Conservation (phyloP, 768 basidiomycete species). For the Suillus alpinus region DNA sequence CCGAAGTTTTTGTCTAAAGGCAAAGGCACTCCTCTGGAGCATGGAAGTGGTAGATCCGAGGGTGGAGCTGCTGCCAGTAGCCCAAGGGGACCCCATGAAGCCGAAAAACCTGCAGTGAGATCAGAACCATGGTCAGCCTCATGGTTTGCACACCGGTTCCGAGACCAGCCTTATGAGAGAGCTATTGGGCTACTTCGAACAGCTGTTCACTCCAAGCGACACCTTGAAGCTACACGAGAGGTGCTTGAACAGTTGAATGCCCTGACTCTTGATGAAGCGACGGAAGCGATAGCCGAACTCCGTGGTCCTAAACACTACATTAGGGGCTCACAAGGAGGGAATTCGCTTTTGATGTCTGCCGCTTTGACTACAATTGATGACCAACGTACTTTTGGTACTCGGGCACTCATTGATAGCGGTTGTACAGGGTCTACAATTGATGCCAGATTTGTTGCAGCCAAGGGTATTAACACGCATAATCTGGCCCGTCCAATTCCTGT, state of each 20-base stretch:
- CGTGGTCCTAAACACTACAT: constrained; percentile 2
- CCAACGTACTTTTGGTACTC: background rate
- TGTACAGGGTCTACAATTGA: constrained; percentile 22
- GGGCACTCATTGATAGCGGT: constrained; percentile 18
- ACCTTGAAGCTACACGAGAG: background rate
- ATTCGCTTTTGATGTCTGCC: no score
- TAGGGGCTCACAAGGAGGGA: no score
- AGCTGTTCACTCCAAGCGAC: background rate
- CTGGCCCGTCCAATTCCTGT: constrained; percentile 13
- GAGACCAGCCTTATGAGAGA: constrained; percentile 1
- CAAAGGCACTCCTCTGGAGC: background rate
- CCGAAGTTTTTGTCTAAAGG: no score
- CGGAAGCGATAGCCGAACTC: constrained; percentile 9
- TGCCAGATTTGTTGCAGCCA: constrained; percentile 7
- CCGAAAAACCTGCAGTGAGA: background rate
- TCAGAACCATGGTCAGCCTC: constrained; percentile 1
- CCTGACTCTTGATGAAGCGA: background rate
- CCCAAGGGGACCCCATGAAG: background rate
- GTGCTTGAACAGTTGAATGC: background rate
- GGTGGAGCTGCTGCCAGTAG: background rate
- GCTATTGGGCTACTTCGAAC: constrained; percentile 3
- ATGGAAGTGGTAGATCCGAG: background rate
- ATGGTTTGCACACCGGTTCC: constrained; percentile 7
- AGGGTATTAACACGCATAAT: constrained; percentile 3
- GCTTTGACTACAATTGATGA: no score